These are phyloP conservation scores for Zasmidium cellare DNA, from an alignment of 2,329 filamentous ascomycete species.

Conservation along the genomic window DNA sequence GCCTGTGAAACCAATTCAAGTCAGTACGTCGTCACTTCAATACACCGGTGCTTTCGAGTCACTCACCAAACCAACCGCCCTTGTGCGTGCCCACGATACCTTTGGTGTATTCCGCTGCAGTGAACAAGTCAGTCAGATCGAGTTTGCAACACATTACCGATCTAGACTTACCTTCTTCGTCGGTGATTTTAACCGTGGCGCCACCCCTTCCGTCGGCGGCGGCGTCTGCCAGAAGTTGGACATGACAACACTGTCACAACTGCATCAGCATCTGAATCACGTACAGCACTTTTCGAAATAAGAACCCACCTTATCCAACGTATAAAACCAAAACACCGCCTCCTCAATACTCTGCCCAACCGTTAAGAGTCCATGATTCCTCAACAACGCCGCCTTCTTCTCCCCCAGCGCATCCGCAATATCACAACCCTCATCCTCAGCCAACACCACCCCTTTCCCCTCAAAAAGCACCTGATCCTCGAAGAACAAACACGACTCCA, in stretches of 20 bases:
- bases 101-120: constrained; percentile 39
- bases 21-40: not conserved
- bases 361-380: constrained; percentile 45
- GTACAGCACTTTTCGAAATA: too few relatives aligned
- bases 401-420: constrained; percentile 40
- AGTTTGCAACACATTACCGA: not conserved
- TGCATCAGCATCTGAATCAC: constrained; percentile 39
- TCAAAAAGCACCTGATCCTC: constrained; percentile 35
- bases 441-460: constrained; percentile 43
- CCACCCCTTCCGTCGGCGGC: constrained; percentile 61
- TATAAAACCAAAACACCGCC: constrained; percentile 1
- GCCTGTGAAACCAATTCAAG: not conserved
- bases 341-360: constrained; percentile 36
- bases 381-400: constrained; percentile 37
- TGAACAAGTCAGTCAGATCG: not conserved
- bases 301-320: constrained; percentile 19
- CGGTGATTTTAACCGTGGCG: constrained; percentile 63
- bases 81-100: constrained; percentile 14
- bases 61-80: constrained; percentile 12
- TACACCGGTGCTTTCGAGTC: not conserved
- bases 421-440: constrained; percentile 39
- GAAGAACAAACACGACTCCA: constrained; percentile 41
- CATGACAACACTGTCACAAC: constrained; percentile 31
- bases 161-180: constrained; percentile 59
- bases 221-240: constrained; percentile 52